Conservation (phyloP, 140 eudicot genomes). For the Senecio squalidus region DNA sequence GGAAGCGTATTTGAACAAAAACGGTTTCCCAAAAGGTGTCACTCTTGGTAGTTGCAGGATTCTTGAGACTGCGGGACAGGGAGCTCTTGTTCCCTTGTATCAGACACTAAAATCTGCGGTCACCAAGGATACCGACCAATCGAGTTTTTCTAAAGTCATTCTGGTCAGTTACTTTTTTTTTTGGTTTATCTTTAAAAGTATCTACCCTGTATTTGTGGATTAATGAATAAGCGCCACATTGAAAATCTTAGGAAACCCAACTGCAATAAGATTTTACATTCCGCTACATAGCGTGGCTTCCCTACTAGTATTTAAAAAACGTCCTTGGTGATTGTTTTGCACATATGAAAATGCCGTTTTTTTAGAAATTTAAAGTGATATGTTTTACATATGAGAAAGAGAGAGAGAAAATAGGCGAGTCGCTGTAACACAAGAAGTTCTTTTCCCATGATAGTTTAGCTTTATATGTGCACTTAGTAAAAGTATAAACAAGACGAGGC, state of each 20-base stretch:
- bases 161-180: constrained; percentile 56
- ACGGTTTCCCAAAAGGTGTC: constrained; percentile 69
- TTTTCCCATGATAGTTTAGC: not conserved
- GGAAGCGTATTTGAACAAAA: constrained; percentile 53
- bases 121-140: constrained; percentile 34
- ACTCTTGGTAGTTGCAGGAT: constrained; percentile 86
- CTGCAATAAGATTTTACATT: no score
- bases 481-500: not conserved
- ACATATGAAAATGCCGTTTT: no score
- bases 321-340: no score
- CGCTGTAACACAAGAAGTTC: not conserved
- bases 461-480: not conserved
- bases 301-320: no score
- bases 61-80: constrained; percentile 97
- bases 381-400: no score
- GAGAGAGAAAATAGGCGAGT: not conserved
- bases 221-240: no score
- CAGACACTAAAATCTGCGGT: constrained; percentile 68
- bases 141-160: constrained; percentile 52
- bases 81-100: constrained; percentile 76
- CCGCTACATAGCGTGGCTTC: no score
- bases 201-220: no score
- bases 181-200: no score
- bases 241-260: no score
- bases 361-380: not conserved